Evolutionary conservation across 495 filamentous ascomycete species (phyloP), one percentile per base, ranked within the genome.

Genomic region (Penicillium tannophilum): DNA sequence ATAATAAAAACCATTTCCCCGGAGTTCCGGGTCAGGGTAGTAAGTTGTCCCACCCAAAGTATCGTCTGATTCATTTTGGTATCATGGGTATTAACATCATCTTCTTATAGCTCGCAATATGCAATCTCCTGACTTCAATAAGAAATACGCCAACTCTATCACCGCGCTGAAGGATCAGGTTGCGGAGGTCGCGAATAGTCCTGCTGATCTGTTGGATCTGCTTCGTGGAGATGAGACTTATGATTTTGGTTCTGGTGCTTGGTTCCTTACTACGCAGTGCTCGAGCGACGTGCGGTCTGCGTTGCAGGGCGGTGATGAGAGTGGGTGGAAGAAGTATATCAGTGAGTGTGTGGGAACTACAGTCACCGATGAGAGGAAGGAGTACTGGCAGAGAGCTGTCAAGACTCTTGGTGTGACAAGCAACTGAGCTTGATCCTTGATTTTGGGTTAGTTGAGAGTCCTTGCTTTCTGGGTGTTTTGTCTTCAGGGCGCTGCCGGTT

Each of bases 201-300:
- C 76, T 10, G 79, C 77, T 52, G 76, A 69, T 0, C 67, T 91
- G 9, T 78, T 89, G 16, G 78, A 75, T 7, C 67, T 93, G 35
- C 79, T 94, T 35, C 73, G 77, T 23, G 63, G 68, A 0, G 80
- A 91, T 62, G 67, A 82, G 9, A 68, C 72, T 20, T 85, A 82
- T 63, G 87, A 90, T 69, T 96, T 92, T 70, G 89, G 81, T 3
- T 84, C 80, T 30, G 92, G 82, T 20, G 82, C 85, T 4, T 96
- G 91, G 92, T 94, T 88, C 65, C 60, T 90, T 42, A 83, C 69
- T 6, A 88, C 79, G 2, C 79, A 91, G 70, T 95, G 91, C 72
- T 52, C 58, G 0, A 17, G 55, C 5, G 69, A 64, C 7, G 76
- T 87, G 39, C 67, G 79, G 44, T 17, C 48, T 4, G 72, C 65